Conservation (phyloP, 2,329 filamentous ascomycete species). For the Plenodomus biglobosus region DNA sequence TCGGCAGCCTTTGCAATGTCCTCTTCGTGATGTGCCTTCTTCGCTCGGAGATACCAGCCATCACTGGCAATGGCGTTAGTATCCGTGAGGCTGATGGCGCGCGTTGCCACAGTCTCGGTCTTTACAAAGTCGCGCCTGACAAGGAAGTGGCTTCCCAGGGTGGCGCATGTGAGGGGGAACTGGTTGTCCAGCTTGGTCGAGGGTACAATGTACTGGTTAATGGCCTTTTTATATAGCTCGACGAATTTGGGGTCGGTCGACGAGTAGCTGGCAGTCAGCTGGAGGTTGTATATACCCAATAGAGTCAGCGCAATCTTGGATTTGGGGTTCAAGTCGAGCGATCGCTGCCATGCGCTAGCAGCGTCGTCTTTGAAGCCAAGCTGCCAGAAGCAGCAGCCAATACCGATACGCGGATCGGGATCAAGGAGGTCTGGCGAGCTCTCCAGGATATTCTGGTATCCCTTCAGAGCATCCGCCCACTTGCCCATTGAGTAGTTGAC, state of each 20-base stretch:
- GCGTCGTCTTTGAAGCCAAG: conserved; percentile 93
- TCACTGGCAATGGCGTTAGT: conserved; percentile 96
- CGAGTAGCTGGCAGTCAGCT: conserved; percentile 78
- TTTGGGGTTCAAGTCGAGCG: conserved; percentile 76
- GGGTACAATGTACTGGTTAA: conserved; percentile 91
- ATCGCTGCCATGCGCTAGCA: conserved; percentile 84
- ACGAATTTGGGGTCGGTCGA: conserved; percentile 85
- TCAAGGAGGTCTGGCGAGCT: conserved; percentile 87
- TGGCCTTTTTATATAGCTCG: conserved; percentile 84
- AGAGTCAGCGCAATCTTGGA: conserved; percentile 91
- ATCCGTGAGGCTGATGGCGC: conserved; percentile 93
- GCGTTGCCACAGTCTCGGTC: conserved; percentile 83
- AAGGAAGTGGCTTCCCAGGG: conserved; percentile 88
- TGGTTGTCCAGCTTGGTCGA: conserved; percentile 93
- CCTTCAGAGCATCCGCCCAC: conserved; percentile 77
- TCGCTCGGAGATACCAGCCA: conserved; percentile 91
- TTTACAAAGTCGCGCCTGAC: conserved; percentile 77
- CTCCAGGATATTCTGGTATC: conserved; percentile 83
- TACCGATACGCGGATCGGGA: conserved; percentile 92
- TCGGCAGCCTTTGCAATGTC: conserved; percentile 75
- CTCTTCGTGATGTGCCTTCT: conserved; percentile 84
- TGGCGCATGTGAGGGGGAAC: conserved; percentile 83
- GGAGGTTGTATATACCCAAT: conserved; percentile 85
- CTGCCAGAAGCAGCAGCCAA: conserved; percentile 97
- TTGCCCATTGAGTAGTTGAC: conserved; percentile 84